Evolutionary conservation across 148 eudicot genomes (phyloP).

Genomic region (Rhododendron ferrugineum): DNA sequence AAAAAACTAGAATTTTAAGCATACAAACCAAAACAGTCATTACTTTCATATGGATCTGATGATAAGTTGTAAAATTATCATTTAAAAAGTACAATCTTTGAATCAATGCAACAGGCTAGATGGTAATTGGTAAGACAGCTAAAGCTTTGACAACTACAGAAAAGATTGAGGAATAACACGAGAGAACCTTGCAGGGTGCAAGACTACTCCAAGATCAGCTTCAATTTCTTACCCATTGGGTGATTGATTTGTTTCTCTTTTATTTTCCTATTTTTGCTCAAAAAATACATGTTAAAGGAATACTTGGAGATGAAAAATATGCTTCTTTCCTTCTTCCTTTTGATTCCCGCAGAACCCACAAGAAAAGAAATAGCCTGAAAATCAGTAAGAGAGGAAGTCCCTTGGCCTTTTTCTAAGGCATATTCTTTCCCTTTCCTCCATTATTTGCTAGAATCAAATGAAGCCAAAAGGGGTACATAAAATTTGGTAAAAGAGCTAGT

Average conservation of each 20-base stretch:
- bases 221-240: neutral
- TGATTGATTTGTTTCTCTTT: neutral
- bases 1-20: neutral
- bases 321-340: neutral
- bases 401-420: neutral
- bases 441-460: conserved; percentile 1
- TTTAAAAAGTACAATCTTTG: neutral
- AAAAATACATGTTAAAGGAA: neutral
- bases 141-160: neutral
- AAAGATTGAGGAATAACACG: neutral
- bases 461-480: neutral
- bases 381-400: neutral
- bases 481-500: neutral
- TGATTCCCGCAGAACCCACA: neutral
- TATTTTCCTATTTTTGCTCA: neutral
- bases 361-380: neutral
- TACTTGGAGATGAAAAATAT: neutral
- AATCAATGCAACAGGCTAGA: neutral
- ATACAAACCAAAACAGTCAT: neutral
- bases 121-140: neutral
- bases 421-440: conserved; percentile 2
- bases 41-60: neutral
- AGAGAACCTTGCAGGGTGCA: neutral
- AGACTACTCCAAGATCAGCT: neutral
- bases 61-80: neutral